A percentile compares a stretch with the other conserved stretches of the same genome.
These are phyloP conservation scores for Hypoxylon crocopeplum DNA, from an alignment of 495 filamentous ascomycete genomes.

Conservation along the genomic window DNA sequence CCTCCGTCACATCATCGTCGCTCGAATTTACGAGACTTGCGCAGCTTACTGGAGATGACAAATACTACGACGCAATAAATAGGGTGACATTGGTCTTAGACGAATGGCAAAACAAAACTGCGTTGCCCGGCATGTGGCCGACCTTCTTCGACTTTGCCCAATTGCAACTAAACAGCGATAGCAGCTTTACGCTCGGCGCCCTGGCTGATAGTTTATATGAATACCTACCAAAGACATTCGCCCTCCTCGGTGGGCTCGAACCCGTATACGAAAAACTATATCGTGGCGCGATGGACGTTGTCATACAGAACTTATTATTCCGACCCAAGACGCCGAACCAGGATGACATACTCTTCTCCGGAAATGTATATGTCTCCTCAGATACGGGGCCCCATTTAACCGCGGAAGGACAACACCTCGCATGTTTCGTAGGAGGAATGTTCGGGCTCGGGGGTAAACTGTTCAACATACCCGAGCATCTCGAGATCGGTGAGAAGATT, in stretches of 20 bases:
- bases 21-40: conserved; percentile 87
- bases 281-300: conserved; percentile 63
- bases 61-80: conserved; percentile 85
- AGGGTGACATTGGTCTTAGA: conserved; percentile 78
- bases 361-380: conserved; percentile 40
- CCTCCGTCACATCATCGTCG: conserved; percentile 64
- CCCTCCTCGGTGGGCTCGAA: conserved; percentile 71
- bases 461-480: conserved; percentile 67
- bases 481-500: conserved; percentile 72
- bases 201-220: conserved; percentile 83
- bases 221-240: conserved; percentile 69
- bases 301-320: conserved; percentile 69
- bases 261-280: conserved; percentile 76
- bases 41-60: conserved; percentile 79
- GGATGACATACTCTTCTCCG: conserved; percentile 68
- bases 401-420: conserved; percentile 38
- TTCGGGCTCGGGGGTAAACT: conserved; percentile 74
- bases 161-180: conserved; percentile 39
- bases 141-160: conserved; percentile 63
- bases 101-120: conserved; percentile 68
- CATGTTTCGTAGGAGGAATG: conserved; percentile 81
- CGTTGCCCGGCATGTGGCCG: conserved; percentile 85
- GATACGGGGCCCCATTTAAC: conserved; percentile 17
- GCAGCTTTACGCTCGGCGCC: conserved; percentile 70
- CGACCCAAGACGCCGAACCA: conserved; percentile 60